phyloP scores from a whole-genome alignment of 495 filamentous ascomycete genomes.

The Penicillium tannophilum region DNA sequence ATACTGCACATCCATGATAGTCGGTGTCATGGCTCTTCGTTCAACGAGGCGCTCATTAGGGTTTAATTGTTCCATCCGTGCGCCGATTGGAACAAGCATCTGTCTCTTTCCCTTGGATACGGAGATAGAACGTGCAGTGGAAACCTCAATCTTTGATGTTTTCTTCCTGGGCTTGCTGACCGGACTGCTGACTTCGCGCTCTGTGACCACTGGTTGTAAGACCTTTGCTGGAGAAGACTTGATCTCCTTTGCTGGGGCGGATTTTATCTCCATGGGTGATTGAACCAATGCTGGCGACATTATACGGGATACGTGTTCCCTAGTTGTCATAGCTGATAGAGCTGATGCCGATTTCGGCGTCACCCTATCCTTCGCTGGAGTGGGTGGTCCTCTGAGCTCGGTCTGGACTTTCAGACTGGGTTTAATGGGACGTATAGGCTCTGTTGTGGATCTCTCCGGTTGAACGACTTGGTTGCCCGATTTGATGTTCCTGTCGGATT shows the following conservation, averaged over 20 bases:
- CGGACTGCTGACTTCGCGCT: neutral
- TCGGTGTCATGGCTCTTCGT: constrained; percentile 27
- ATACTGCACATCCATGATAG: constrained; percentile 32
- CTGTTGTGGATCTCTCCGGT: neutral
- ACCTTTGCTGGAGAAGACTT: neutral
- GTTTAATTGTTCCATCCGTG: constrained; percentile 26
- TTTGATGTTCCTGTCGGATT: neutral
- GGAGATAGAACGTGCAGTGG: constrained; percentile 45
- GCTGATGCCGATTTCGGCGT: neutral
- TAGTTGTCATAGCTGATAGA: neutral
- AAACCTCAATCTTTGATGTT: constrained; percentile 38
- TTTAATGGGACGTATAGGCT: neutral
- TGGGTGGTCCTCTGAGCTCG: constrained; percentile 3
- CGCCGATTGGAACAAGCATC: constrained; percentile 39
- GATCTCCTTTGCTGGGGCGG: neutral
- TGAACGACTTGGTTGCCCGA: neutral
- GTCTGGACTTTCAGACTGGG: constrained; percentile 1
- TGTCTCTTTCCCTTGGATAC: constrained; percentile 41
- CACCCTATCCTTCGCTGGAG: constrained; percentile 15
- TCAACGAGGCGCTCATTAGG: constrained; percentile 32
- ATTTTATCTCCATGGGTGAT: neutral
- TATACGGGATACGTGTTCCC: neutral
- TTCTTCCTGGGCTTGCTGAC: neutral
- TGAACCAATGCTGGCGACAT: neutral
- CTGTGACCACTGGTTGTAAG: neutral